Conservation (phyloP, 208 protist genomes). For the Borovskyia barvae region DNA sequence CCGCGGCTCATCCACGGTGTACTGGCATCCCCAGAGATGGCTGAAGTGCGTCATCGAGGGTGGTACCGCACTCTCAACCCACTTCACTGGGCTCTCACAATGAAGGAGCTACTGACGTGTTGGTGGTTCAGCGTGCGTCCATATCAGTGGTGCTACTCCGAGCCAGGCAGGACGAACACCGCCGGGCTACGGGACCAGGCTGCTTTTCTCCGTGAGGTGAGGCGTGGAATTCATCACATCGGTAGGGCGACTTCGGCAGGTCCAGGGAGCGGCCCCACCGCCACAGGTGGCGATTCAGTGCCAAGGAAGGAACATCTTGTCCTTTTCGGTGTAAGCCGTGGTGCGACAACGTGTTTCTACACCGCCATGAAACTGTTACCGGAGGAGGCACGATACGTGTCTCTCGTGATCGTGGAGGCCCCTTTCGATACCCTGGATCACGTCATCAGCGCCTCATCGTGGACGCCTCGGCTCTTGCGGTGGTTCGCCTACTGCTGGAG, state of each 20-base stretch:
- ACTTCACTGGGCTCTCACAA: conserved; percentile 51
- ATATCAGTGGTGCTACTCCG: conserved; percentile 54
- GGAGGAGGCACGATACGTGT: conserved; percentile 67
- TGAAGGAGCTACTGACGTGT: conserved; percentile 53
- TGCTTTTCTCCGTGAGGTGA: conserved; percentile 66
- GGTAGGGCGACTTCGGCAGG: not conserved
- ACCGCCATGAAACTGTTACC: conserved; percentile 67
- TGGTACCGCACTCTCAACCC: conserved; percentile 58
- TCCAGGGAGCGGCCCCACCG: not conserved
- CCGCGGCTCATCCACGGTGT: conserved; percentile 78
- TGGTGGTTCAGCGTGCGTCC: conserved; percentile 53
- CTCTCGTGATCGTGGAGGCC: conserved; percentile 79
- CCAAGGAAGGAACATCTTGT: conserved; percentile 46
- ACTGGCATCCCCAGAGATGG: conserved; percentile 71
- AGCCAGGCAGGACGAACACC: conserved; percentile 55
- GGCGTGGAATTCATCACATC: conserved; percentile 53
- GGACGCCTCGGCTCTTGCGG: conserved; percentile 46
- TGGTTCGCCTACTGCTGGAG: conserved; percentile 76
- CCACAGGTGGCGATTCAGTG: not conserved
- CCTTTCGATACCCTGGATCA: conserved; percentile 82
- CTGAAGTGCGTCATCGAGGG: conserved; percentile 58
- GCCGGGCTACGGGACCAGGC: conserved; percentile 67
- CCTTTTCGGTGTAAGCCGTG: conserved; percentile 83
- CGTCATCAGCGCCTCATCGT: conserved; percentile 64
- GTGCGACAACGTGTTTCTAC: conserved; percentile 81